Base-by-base conservation (phyloP, 2,329 filamentous ascomycete species). In the Aureobasidium melanogenum region DNA sequence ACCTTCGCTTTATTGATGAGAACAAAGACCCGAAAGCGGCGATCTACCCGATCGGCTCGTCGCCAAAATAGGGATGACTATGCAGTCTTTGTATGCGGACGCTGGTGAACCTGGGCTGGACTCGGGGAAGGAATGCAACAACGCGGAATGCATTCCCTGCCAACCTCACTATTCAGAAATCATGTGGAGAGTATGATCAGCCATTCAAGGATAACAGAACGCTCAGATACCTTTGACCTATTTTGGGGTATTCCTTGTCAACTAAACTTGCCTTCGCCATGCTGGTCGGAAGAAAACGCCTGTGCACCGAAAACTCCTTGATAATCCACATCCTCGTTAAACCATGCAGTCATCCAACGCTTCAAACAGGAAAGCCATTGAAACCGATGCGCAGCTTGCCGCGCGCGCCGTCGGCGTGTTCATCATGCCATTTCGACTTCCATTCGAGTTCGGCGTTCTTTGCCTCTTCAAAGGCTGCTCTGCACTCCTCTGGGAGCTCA, bases 401-500 rank as follows among this genome's bases (percentile, higher is more conserved):
- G 55, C 80, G 70, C 30, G 72, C 69, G 36, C 79, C 80, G 69
- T 84, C 83, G 10, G 80, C 74, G 38, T 73, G 78, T 74, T 97
- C 92, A 5, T 82, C 80, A 17, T 82, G 83, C 90, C 91, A 96
- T 64, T 80, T 82, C 34, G 74, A 77, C 72, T 89, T 89, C 89
- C 91, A 97, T 59, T 81, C 75, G 63, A 75, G 73, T 73, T 96
- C 89, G 60, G 81, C 79, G 12, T 76, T 75, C 56, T 85, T 77
- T 3, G 89, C 87, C 58, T 82, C 78, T 55, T 91, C 79, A 64
- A 96, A 91, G 0, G 89, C 88, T 39, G 79, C 76, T 39, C 88
- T 83, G 72, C 90, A 94, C 64, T 89, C 85, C 1, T 81, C 73
- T 1, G 87, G 88, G 62, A 92, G 77, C 62, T 88, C 79, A 32